Evolutionary conservation across 139 green algal genomes (phyloP), one percentile per base, ranked within the genome.

Genomic region (Tetradesmus lagerheimii): DNA sequence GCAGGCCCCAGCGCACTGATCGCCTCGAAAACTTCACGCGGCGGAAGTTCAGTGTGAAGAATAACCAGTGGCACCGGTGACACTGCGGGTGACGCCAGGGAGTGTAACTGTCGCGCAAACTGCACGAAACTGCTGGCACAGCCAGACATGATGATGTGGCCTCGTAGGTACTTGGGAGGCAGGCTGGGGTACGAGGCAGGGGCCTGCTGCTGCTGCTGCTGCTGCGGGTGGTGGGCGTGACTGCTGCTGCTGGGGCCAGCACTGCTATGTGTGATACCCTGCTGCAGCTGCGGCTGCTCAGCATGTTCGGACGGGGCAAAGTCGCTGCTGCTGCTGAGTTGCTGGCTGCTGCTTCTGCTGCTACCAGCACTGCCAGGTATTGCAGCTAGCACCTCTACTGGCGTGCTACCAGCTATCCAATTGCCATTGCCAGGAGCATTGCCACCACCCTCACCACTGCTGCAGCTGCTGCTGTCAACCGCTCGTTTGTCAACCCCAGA

Each of bases 41-140:
- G 53, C 6, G 83, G 64, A 29, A 29, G 64, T 25, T 62, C 62
- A 29, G 83, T 90, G 80, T 94, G 91, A 38, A 97, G 90, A 8
- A 97, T 64, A 25, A 97, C 94, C 27, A 93, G 1, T 27, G 81
- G 47, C 57, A 93, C 74, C 23, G 64, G 43, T 53, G 43, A 67
- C 38, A 25, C 38, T 43, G 31, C 47, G 45, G n/a, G 87, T 53
- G 39, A 35, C 45, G 77, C 83, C 82, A 76, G 37, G 38, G 86
- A 64, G 53, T 89, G 83, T 76, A 94, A 86, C 88, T 91, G 87
- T 25, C 87, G 64, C 0, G 92, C 92, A 84, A 94, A 94, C 20
- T 88, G 89, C 64, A 90, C 75, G 29, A 92, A 92, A 35, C 66
- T 86, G 34, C 85, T 77, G 1, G 71, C 18, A 18, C 86, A 90